These are phyloP conservation scores for Cladosporium austrohemisphaericum DNA, from an alignment of 2,329 filamentous ascomycete genomes.

Conservation along the genomic window DNA sequence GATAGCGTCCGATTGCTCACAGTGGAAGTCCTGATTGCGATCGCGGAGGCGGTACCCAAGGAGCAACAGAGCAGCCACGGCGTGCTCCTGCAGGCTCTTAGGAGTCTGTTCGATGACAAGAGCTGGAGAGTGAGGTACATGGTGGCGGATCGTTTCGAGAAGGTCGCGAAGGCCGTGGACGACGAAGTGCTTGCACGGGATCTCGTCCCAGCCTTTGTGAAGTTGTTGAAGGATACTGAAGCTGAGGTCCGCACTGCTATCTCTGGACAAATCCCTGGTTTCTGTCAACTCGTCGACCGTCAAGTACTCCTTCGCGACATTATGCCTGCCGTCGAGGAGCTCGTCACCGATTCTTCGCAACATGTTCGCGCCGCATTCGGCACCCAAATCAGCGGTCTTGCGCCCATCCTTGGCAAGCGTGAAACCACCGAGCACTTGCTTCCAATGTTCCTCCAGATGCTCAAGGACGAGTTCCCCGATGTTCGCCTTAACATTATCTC, in stretches of 20 bases:
- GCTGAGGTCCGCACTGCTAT: slow-evolving; percentile 96
- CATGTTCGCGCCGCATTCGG: slow-evolving; percentile 93
- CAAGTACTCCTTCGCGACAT: slow-evolving; percentile 89
- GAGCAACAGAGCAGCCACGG: slow-evolving; percentile 97
- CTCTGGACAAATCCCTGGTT: slow-evolving; percentile 91
- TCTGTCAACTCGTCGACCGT: slow-evolving; percentile 85
- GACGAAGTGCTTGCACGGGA: slow-evolving; percentile 93
- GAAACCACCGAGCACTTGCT: slow-evolving; percentile 97
- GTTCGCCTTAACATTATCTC: slow-evolving; percentile 98
- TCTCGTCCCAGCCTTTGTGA: slow-evolving; percentile 93
- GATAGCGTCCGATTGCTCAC: slow-evolving; percentile 95
- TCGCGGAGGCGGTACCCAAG: slow-evolving; percentile 95
- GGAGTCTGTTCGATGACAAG: slow-evolving; percentile 96
- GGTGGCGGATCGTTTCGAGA: slow-evolving; percentile 97
- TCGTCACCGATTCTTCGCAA: slow-evolving; percentile 93
- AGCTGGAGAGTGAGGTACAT: slow-evolving; percentile 99
- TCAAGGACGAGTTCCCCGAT: slow-evolving; percentile 98
- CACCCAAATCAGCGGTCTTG: slow-evolving; percentile 93
- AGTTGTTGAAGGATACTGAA: slow-evolving; percentile 95
- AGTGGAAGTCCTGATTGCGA: slow-evolving; percentile 92
- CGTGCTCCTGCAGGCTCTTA: slow-evolving; percentile 81
- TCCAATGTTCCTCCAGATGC: slow-evolving; percentile 98
- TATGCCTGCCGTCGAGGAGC: slow-evolving; percentile 92
- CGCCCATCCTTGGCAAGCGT: slow-evolving; percentile 95
- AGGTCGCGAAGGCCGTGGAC: slow-evolving; percentile 98